Evolutionary conservation across 1,284 basidiomycete genomes (phyloP).

Genomic region (Exobasidium cylindrosporum): DNA sequence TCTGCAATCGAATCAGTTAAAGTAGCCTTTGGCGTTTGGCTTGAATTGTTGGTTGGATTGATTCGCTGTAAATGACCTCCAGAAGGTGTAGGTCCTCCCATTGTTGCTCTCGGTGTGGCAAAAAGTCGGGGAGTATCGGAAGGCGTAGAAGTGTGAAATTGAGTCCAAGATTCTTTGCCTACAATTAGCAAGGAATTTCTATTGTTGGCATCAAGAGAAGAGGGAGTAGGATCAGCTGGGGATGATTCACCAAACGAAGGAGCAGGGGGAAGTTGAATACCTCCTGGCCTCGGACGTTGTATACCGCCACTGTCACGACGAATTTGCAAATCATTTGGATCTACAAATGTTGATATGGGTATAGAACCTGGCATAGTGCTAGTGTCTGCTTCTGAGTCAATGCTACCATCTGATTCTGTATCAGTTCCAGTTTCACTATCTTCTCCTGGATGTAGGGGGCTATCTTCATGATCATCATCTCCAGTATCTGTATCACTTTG

Average conservation of each 20-base stretch:
- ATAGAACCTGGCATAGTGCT: conserved; percentile 6
- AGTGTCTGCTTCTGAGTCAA: conserved; percentile 6
- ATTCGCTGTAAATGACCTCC: too few relatives aligned
- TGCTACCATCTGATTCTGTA: conserved; percentile 8
- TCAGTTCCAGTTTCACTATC: conserved; percentile 23
- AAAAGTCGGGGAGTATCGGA: conserved; percentile 16
- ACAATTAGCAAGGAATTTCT: not conserved
- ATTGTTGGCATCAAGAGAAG: not conserved
- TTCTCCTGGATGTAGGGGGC: not conserved
- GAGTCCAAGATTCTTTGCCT: conserved; percentile 31
- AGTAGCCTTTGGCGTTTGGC: conserved; percentile 8
- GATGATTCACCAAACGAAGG: conserved; percentile 26
- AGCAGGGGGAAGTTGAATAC: conserved; percentile 34
- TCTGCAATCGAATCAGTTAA: conserved; percentile 21
- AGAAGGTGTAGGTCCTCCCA: conserved; percentile 9
- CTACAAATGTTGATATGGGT: too few relatives aligned
- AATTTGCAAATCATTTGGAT: too few relatives aligned
- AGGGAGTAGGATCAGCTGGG: conserved; percentile 5
- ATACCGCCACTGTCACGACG: conserved; percentile 1
- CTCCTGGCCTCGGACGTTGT: conserved; percentile 21
- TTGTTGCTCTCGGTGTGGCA: conserved; percentile 1
- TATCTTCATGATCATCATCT: not conserved
- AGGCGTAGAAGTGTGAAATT: conserved; percentile 35
- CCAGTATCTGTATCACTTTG: conserved; percentile 27
- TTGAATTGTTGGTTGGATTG: too few relatives aligned